Conservation (phyloP, 208 protist species). For the Leishmania arabica region DNA sequence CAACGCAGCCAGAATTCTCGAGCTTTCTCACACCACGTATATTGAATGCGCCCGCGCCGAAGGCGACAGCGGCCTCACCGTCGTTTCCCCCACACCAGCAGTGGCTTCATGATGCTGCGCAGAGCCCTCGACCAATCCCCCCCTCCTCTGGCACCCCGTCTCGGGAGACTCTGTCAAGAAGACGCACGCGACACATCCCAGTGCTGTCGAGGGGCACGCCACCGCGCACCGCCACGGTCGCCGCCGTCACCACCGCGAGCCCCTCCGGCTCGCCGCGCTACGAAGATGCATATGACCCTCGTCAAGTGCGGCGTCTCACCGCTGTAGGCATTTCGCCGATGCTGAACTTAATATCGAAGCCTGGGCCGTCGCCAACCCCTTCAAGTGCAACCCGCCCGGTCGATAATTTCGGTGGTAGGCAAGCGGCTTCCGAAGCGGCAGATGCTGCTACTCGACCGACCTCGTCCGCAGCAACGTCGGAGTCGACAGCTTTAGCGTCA, state of each 20-base stretch:
- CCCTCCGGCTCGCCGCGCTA: not conserved
- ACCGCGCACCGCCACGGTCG: conserved; percentile 2
- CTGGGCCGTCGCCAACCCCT: not conserved
- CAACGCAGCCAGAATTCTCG: conserved; percentile 7
- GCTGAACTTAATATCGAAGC: not conserved
- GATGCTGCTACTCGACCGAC: not conserved
- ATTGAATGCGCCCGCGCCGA: not conserved
- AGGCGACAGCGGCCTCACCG: not conserved
- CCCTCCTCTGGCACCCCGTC: not conserved
- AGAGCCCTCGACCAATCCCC: not conserved
- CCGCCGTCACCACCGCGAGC: too few relatives aligned
- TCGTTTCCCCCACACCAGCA: not conserved
- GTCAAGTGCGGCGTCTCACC: not conserved
- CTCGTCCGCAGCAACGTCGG: not conserved
- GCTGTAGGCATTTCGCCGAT: not conserved
- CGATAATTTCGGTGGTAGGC: not conserved
- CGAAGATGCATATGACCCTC: not conserved
- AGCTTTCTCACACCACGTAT: conserved; percentile 1
- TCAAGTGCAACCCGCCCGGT: not conserved
- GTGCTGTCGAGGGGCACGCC: not conserved
- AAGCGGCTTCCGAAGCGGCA: not conserved
- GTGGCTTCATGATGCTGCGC: not conserved
- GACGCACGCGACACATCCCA: not conserved
- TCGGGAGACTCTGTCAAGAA: not conserved
- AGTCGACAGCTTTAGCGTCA: not conserved